Percentiles rank a stretch among this genome's conserved stretches.
These are phyloP conservation scores for Caryopteris hybrid DNA, from an alignment of 305 asterid genomes.

Conservation along the genomic window DNA sequence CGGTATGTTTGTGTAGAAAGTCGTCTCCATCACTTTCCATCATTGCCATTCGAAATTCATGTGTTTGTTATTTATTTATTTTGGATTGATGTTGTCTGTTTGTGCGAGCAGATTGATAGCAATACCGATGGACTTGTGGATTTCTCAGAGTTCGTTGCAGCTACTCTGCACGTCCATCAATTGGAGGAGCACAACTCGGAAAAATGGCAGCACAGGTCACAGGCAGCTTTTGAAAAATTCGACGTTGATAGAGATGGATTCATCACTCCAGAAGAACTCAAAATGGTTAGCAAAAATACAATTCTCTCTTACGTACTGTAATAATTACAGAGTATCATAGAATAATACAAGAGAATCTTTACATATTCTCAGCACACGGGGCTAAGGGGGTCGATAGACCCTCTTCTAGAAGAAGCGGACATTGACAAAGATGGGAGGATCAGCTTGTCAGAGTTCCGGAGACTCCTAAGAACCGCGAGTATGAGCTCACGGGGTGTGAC, in stretches of 20 bases:
- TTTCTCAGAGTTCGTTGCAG: slow-evolving; percentile 95
- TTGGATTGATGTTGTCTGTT: slow-evolving; percentile 14
- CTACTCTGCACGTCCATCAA: slow-evolving; percentile 91
- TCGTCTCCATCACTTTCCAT: not conserved
- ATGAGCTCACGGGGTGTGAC: slow-evolving; percentile 50
- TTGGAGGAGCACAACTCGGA: slow-evolving; percentile 83
- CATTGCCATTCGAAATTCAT: not conserved
- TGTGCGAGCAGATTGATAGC: slow-evolving; percentile 71
- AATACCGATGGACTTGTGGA: slow-evolving; percentile 96
- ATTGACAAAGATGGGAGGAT: slow-evolving; percentile 91
- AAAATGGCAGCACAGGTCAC: slow-evolving; percentile 82
- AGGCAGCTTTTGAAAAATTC: slow-evolving; percentile 84
- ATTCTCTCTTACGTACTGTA: not conserved
- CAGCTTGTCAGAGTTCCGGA: slow-evolving; percentile 86
- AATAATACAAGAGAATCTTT: no score
- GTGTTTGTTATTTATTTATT: not conserved
- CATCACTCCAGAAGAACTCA: slow-evolving; percentile 86
- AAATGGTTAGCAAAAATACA: slow-evolving; percentile 52
- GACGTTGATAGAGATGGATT: slow-evolving; percentile 91
- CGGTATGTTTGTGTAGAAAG: slow-evolving; percentile 46
- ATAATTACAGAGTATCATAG: no score
- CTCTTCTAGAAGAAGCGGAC: slow-evolving; percentile 93
- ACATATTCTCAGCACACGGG: slow-evolving; percentile 62
- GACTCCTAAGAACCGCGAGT: slow-evolving; percentile 93
- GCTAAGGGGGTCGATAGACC: slow-evolving; percentile 77